phyloP scores from a whole-genome alignment of 2,329 filamentous ascomycete species.

The Colletotrichum scovillei region DNA sequence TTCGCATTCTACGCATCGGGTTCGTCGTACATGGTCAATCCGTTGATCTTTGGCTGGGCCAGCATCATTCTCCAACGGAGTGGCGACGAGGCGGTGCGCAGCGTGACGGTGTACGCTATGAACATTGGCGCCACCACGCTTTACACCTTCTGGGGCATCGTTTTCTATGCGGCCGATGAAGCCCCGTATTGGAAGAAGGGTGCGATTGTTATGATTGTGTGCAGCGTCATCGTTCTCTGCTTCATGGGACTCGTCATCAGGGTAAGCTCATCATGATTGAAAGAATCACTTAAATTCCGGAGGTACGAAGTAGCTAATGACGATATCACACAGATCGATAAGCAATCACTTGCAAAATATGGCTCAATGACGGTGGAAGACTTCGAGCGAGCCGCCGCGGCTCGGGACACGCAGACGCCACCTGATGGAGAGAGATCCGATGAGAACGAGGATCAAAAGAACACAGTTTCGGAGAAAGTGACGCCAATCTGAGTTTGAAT shows the following conservation, averaged over 20 bases:
- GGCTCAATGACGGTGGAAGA: constrained; percentile 3
- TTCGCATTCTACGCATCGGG: constrained; percentile 51
- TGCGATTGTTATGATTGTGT: constrained; percentile 47
- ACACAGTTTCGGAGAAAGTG: not conserved
- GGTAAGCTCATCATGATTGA: constrained; percentile 4
- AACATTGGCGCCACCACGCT: constrained; percentile 49
- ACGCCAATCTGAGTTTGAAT: not conserved
- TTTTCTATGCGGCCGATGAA: constrained; percentile 48
- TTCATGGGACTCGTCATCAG: constrained; percentile 33
- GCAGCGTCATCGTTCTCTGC: constrained; percentile 25
- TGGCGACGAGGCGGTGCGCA: constrained; percentile 51
- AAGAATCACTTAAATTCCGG: not conserved
- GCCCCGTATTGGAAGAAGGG: constrained; percentile 51
- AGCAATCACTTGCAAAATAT: constrained; percentile 2
- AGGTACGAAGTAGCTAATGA: not conserved
- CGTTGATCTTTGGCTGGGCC: constrained; percentile 53
- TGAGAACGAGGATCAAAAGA: not conserved
- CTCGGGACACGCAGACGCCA: not conserved
- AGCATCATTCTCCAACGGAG: constrained; percentile 49
- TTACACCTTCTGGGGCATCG: constrained; percentile 54
- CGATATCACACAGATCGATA: not conserved
- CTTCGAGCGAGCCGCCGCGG: not conserved
- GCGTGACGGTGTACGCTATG: constrained; percentile 51
- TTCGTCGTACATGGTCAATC: constrained; percentile 52
- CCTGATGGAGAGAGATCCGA: not conserved